Conservation (phyloP, 2,329 filamentous ascomycete species). For the Alternaria longipes region DNA sequence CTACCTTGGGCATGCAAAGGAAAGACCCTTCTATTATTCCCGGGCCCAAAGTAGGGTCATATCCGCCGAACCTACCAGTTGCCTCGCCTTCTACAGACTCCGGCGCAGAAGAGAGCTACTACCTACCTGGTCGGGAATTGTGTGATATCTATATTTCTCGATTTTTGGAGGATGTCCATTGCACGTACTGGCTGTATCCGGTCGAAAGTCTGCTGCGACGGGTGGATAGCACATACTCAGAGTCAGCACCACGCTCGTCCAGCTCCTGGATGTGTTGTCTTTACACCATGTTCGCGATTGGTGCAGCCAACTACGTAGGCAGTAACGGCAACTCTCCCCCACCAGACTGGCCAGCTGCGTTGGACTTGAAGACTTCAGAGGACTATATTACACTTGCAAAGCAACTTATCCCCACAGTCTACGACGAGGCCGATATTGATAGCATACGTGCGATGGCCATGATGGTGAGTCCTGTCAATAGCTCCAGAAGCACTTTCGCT, state of each 20-base stretch:
- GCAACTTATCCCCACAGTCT: slow-evolving; percentile 42
- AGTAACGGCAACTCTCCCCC: slow-evolving; percentile 35
- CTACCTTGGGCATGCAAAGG: slow-evolving; percentile 36
- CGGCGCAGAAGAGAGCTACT: slow-evolving; percentile 30
- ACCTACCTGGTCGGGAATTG: slow-evolving; percentile 42
- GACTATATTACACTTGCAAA: slow-evolving; percentile 49
- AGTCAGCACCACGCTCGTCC: slow-evolving; percentile 25
- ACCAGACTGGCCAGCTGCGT: slow-evolving; percentile 26
- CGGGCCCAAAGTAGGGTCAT: slow-evolving; percentile 41
- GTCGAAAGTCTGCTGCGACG: slow-evolving; percentile 44
- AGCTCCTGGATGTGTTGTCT: slow-evolving; percentile 51
- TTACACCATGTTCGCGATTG: slow-evolving; percentile 49
- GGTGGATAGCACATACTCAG: slow-evolving; percentile 46
- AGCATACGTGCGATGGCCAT: slow-evolving; percentile 49
- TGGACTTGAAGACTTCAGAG: slow-evolving; percentile 38
- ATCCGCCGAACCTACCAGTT: slow-evolving; percentile 40
- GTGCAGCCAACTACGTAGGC: slow-evolving; percentile 36
- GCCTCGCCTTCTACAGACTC: slow-evolving; percentile 31
- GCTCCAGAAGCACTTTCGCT: background rate
- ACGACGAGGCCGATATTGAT: slow-evolving; percentile 51
- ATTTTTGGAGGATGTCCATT: slow-evolving; percentile 50
- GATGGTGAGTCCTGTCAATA: slow-evolving; percentile 32
- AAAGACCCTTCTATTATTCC: slow-evolving; percentile 42
- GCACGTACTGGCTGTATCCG: slow-evolving; percentile 50
- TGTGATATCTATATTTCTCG: slow-evolving; percentile 46